Evolutionary conservation across 192 early-diverging fungal species (phyloP).

Genomic region (Entrophospora sp.): DNA sequence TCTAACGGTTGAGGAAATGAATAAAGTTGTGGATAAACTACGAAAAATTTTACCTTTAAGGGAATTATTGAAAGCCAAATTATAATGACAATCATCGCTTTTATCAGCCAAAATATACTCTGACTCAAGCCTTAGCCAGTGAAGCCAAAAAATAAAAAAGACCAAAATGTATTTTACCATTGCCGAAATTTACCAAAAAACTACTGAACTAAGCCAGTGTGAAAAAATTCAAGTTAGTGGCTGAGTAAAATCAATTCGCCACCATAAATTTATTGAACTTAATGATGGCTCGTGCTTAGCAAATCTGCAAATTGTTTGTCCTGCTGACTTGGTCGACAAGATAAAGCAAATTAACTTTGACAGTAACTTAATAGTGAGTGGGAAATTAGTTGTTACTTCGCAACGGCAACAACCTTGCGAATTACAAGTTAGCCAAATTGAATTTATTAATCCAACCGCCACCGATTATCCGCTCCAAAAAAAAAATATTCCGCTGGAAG

Average conservation of each 20-base stretch:
- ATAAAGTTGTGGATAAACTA: too few relatives aligned
- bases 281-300: background rate
- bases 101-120: background rate
- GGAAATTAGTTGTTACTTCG: background rate
- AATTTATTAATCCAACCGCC: background rate
- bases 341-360: background rate
- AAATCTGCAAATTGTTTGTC: background rate
- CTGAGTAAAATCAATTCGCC: constrained; percentile 1
- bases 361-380: background rate
- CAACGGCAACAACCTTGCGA: background rate
- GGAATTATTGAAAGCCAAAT: too few relatives aligned
- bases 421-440: background rate
- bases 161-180: background rate
- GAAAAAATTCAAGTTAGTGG: constrained; percentile 10
- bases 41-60: too few relatives aligned
- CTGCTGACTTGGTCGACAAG: background rate
- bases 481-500: constrained; percentile 13
- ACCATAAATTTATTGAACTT: background rate
- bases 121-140: background rate
- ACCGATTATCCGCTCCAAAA: constrained; percentile 5
- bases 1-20: too few relatives aligned
- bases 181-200: background rate
- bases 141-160: background rate
- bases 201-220: background rate
- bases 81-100: background rate